Percentiles rank a stretch among this genome's conserved stretches.
These are phyloP conservation scores for Aspergillus alliaceus DNA, from an alignment of 2,329 filamentous ascomycete species.

Conservation along the genomic window DNA sequence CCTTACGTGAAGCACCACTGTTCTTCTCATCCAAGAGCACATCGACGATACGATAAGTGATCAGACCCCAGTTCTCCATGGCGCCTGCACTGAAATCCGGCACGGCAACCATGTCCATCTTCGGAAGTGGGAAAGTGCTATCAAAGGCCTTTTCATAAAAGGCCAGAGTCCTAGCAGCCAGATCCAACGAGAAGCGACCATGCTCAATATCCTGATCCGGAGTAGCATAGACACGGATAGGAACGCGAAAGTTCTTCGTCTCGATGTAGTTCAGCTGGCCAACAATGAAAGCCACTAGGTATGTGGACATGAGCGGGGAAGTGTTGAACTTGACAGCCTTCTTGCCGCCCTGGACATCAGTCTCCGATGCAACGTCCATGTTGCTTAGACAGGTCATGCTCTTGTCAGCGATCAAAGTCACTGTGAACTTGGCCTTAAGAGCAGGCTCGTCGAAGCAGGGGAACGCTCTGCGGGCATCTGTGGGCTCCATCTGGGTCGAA, in stretches of 20 bases:
- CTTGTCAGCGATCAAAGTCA: constrained; percentile 89
- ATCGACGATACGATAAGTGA: constrained; percentile 92
- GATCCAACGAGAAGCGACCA: constrained; percentile 83
- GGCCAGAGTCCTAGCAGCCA: constrained; percentile 83
- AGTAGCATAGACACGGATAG: constrained; percentile 90
- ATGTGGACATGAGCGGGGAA: constrained; percentile 93
- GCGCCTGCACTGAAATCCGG: constrained; percentile 94
- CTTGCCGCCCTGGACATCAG: constrained; percentile 67
- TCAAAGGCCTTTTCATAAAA: constrained; percentile 97
- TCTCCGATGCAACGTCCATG: constrained; percentile 87
- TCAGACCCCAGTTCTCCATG: constrained; percentile 98
- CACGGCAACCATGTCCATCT: constrained; percentile 96
- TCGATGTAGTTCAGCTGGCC: constrained; percentile 94
- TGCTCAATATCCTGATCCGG: constrained; percentile 87
- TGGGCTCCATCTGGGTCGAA: constrained; percentile 94
- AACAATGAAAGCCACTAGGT: constrained; percentile 89
- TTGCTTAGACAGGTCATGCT: constrained; percentile 90
- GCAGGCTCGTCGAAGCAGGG: constrained; percentile 96
- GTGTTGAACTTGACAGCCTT: constrained; percentile 91
- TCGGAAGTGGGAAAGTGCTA: constrained; percentile 80
- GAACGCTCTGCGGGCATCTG: constrained; percentile 87
- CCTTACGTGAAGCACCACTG: constrained; percentile 83
- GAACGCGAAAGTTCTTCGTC: constrained; percentile 85
- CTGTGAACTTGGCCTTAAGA: constrained; percentile 87
- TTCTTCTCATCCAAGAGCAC: constrained; percentile 88